Percentiles rank a stretch among this genome's conserved stretches.
Conservation (phyloP, 306 rosid species). For the Quercus bicolor region DNA sequence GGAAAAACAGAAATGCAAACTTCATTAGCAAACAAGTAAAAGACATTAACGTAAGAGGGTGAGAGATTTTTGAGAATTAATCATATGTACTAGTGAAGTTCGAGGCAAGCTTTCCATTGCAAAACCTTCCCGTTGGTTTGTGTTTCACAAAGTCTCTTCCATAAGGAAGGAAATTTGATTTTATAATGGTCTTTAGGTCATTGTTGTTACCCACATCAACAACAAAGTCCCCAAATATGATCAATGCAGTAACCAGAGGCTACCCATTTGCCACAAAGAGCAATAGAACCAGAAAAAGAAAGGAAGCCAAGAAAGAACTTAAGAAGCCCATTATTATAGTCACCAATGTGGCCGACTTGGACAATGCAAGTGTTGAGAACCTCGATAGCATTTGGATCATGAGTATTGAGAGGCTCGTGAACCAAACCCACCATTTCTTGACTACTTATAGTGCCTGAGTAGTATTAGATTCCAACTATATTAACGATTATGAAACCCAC, state of each 20-base stretch:
- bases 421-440: slow-evolving; percentile 61
- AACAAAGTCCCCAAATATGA: slow-evolving; percentile 68
- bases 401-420: slow-evolving; percentile 57
- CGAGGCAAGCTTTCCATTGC: slow-evolving; percentile 63
- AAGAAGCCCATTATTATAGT: slow-evolving; percentile 26
- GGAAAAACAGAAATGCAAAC: not conserved
- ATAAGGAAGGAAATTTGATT: slow-evolving; percentile 65
- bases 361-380: slow-evolving; percentile 46
- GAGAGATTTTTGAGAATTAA: not conserved
- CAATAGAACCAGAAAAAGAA: slow-evolving; percentile 24
- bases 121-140: slow-evolving; percentile 58
- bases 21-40: not conserved
- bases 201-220: slow-evolving; percentile 77
- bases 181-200: slow-evolving; percentile 25
- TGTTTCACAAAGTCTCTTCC: slow-evolving; percentile 64
- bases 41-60: not conserved
- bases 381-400: slow-evolving; percentile 63
- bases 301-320: slow-evolving; percentile 19
- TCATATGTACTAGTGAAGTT: slow-evolving; percentile 47
- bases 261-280: slow-evolving; percentile 39
- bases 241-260: slow-evolving; percentile 63
- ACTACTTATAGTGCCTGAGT: slow-evolving; percentile 49
- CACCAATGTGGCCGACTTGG: slow-evolving; percentile 54
- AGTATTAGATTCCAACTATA: slow-evolving; percentile 59
- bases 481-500: slow-evolving; percentile 56